Percentiles rank a stretch among this genome's conserved stretches.
These are phyloP conservation scores for Talaromyces rugulosus DNA, from an alignment of 2,329 filamentous ascomycete genomes.

Conservation along the genomic window DNA sequence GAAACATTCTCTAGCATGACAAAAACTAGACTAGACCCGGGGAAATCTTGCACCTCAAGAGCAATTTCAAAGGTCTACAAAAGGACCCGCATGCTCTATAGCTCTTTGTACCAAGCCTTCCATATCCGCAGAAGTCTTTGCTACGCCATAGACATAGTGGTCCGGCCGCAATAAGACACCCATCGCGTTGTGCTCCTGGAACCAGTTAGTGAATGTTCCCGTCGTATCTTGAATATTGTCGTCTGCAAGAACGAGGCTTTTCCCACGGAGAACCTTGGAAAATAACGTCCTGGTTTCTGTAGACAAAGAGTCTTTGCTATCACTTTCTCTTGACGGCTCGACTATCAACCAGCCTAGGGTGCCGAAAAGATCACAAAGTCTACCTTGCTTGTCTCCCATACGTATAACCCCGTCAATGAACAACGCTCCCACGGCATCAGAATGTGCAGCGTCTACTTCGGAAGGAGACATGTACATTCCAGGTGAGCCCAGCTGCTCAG, in stretches of 20 bases:
- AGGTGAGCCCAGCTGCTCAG: background rate
- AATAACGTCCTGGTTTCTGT: background rate
- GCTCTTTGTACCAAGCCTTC: background rate
- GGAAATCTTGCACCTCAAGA: background rate
- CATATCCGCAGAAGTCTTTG: background rate
- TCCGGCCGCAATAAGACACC: constrained; percentile 3
- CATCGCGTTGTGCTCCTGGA: background rate
- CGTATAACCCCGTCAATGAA: background rate
- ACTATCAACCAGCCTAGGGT: background rate
- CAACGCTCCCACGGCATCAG: background rate
- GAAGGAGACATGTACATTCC: background rate
- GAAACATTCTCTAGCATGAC: too few species aligned
- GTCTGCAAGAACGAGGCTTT: background rate
- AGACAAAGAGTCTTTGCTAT: background rate
- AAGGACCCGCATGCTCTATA: background rate
- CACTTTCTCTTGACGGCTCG: background rate
- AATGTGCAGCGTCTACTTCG: background rate
- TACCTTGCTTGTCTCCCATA: background rate
- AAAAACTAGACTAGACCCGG: background rate
- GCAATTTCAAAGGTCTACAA: background rate
- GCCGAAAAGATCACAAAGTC: constrained; percentile 3
- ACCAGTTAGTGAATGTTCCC: background rate
- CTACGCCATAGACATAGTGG: constrained; percentile 3
- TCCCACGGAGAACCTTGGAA: background rate
- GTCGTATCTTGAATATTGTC: background rate